Evolutionary conservation across 257 asterid species (phyloP).

Genomic region (Nicotiana knightiana): DNA sequence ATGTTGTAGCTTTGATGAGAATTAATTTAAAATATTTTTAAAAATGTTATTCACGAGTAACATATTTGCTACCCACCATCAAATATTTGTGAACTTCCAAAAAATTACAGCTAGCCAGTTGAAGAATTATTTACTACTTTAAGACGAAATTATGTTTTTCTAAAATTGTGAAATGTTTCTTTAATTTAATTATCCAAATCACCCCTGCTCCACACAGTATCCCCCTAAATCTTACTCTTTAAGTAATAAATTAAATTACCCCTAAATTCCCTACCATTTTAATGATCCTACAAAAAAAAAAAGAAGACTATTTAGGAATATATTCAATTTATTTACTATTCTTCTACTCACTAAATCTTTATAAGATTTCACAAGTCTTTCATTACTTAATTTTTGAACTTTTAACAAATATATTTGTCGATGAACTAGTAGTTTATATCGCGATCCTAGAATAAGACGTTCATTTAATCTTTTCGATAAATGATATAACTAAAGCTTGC

Average conservation of each 20-base stretch:
- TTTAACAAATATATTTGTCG: no score
- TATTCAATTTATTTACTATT: background rate
- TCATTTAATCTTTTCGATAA: no score
- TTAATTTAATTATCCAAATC: no score
- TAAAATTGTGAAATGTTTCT: background rate
- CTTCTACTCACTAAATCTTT: background rate
- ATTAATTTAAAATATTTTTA: background rate
- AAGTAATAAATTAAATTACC: no score
- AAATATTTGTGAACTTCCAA: background rate
- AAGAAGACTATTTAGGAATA: no score
- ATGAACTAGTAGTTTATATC: no score
- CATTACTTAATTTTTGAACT: background rate
- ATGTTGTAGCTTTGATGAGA: background rate
- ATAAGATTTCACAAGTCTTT: background rate
- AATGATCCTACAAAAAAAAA: no score
- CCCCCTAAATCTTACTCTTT: background rate
- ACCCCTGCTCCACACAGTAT: no score
- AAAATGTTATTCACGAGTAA: background rate
- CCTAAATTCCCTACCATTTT: no score
- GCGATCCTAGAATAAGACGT: no score
- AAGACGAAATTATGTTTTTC: background rate
- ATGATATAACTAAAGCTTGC: no score
- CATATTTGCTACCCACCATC: background rate
- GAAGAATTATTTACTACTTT: background rate
- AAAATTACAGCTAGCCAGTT: background rate